A percentile compares a stretch with the other conserved stretches of the same genome.
Evolutionary conservation across 768 basidiomycete species (phyloP).

Genomic region (Strobilomyces echinocephalus): DNA sequence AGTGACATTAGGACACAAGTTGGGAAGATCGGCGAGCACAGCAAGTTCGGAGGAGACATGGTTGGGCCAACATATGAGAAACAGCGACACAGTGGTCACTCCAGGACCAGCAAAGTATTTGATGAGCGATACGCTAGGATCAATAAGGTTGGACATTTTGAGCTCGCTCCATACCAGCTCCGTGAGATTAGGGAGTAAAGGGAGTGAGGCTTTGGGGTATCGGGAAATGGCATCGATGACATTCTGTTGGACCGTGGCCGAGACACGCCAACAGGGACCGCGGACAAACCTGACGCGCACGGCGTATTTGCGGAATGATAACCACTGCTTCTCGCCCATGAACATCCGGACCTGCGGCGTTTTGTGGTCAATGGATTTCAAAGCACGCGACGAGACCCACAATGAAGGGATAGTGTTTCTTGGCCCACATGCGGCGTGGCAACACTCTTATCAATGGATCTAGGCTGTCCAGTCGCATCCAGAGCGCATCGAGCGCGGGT

Average conservation of each 20-base stretch:
- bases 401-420: constrained; percentile 17
- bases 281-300: constrained; percentile 20
- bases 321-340: constrained; percentile 27
- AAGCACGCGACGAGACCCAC: constrained; percentile 9
- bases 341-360: constrained; percentile 19
- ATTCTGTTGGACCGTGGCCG: constrained; percentile 14
- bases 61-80: constrained; percentile 23
- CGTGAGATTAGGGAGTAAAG: constrained; percentile 25
- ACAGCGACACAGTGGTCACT: constrained; percentile 18
- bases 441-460: constrained; percentile 26
- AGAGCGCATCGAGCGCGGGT: constrained; percentile 25
- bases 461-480: constrained; percentile 27
- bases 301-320: constrained; percentile 22
- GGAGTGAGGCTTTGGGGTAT: constrained; percentile 11
- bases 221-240: constrained; percentile 15
- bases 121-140: constrained; percentile 24
- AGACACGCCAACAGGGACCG: constrained; percentile 21
- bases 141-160: constrained; percentile 19
- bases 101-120: constrained; percentile 21
- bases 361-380: not conserved
- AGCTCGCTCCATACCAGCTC: constrained; percentile 24
- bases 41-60: constrained; percentile 18
- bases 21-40: constrained; percentile 19
- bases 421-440: constrained; percentile 25
- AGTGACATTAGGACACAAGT: constrained; percentile 23